Evolutionary conservation across 208 protist species (phyloP).

Genomic region (Crithidia sp.): DNA sequence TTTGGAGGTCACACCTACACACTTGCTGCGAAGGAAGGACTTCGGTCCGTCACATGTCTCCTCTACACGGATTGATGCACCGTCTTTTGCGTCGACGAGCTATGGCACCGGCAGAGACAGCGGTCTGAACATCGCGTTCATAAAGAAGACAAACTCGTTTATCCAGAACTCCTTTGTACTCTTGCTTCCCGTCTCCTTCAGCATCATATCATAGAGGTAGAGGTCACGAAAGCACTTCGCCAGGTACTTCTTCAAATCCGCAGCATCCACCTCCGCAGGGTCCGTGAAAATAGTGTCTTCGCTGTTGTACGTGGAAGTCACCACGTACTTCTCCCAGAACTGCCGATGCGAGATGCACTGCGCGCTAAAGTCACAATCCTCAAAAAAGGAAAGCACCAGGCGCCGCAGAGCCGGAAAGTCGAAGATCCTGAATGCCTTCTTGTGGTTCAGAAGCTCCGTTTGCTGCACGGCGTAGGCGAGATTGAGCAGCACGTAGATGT

Average conservation of each 20-base stretch:
- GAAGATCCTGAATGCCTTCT: background rate
- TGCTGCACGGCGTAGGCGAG: conserved; percentile 12
- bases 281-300: conserved; percentile 3
- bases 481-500: conserved; percentile 13
- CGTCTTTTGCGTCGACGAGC: too few relatives aligned
- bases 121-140: background rate
- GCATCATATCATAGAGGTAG: conserved; percentile 16
- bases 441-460: background rate
- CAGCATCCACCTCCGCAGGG: conserved; percentile 1
- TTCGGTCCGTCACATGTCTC: too few relatives aligned
- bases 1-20: too few relatives aligned
- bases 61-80: too few relatives aligned
- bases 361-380: background rate
- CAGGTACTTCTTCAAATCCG: conserved; percentile 11
- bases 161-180: conserved; percentile 8
- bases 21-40: too few relatives aligned
- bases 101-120: background rate
- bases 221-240: conserved; percentile 16
- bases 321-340: conserved; percentile 17
- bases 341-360: conserved; percentile 1
- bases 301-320: background rate
- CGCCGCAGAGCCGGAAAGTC: background rate
- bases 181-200: background rate
- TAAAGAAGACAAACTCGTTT: background rate
- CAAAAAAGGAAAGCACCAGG: background rate